Evolutionary conservation across 1,284 basidiomycete genomes (phyloP).

Genomic region (Malassezia obtusa): DNA sequence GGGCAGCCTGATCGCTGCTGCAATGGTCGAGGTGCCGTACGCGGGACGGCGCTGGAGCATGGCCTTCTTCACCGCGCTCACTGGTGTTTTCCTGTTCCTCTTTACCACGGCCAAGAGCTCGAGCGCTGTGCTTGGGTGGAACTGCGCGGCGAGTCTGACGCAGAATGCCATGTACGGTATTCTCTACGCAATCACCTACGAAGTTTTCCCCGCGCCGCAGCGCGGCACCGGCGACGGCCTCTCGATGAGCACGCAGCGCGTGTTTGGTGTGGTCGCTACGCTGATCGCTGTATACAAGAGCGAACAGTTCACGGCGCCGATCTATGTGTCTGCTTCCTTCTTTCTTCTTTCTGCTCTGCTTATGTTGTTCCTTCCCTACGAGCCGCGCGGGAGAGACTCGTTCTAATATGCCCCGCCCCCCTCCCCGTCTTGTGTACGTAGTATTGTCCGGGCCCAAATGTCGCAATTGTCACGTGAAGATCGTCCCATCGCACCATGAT

Average conservation of each 20-base stretch:
- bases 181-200: slow-evolving; percentile 57
- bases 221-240: slow-evolving; percentile 65
- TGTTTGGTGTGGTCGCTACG: slow-evolving; percentile 62
- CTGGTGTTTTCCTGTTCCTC: slow-evolving; percentile 61
- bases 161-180: slow-evolving; percentile 64
- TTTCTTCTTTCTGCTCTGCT: slow-evolving; percentile 59
- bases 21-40: slow-evolving; percentile 57
- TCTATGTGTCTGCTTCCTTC: slow-evolving; percentile 61
- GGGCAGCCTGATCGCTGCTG: slow-evolving; percentile 56
- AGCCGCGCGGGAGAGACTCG: slow-evolving; percentile 50
- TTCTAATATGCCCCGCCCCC: slow-evolving; percentile 1
- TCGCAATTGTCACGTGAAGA: background rate
- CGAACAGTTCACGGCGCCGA: slow-evolving; percentile 53
- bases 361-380: slow-evolving; percentile 60
- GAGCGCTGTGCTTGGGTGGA: slow-evolving; percentile 60
- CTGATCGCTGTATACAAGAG: slow-evolving; percentile 58
- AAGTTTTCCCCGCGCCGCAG: slow-evolving; percentile 63
- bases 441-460: background rate
- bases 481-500: slow-evolving; percentile 1
- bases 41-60: slow-evolving; percentile 60
- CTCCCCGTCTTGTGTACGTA: background rate
- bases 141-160: slow-evolving; percentile 57
- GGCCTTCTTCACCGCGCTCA: slow-evolving; percentile 57
- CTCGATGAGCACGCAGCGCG: slow-evolving; percentile 56
- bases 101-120: slow-evolving; percentile 60